Evolutionary conservation across 2,329 filamentous ascomycete species (phyloP), one percentile per base, ranked within the genome.

Genomic region (Cladosporium sp.): DNA sequence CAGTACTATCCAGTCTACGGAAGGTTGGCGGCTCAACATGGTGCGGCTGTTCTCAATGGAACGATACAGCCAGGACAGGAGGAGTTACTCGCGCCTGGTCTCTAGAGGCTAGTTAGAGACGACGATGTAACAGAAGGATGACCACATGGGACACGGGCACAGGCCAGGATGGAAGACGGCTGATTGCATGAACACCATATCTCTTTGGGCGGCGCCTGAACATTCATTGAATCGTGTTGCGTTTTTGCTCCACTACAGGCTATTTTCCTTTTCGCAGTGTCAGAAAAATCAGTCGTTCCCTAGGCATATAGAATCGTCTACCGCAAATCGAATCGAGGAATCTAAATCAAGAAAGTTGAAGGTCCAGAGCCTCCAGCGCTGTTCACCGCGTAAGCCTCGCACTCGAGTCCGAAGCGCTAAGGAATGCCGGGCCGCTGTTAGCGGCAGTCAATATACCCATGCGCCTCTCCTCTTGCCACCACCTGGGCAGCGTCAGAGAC

Each of bases 1-100:
- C 75, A 76, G 72, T 88, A 86, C 66, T 76, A 83, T 67, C 86
- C 87, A 2, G 82, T 79, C 25, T 89, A 88, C 69, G 85, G 83
- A 1, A 78, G 81, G 68, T 68, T 89, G 53, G 85, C 86, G 20
- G 74, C 86, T 55, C 80, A 75, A 5, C 86, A 89, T 68, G 80
- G 76, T 4, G 82, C 80, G 10, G 84, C 86, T 4, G 74, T 87
- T 39, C 65, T 76, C 56, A 84, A 85, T 48, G 86, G 86, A 0
- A 83, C 80, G 0, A 62, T 88, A 9, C 66, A 79, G 15, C 76
- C 81, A 1, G 83, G 85, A 0, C 80, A 89, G 74, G 75, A 60
- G 61, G 68, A 53, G 4, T 60, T 68, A 51, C 39, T 67, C 7
- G 53, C 47, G 15, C 47, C 47, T 2, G 47, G 47, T 4, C 34